phyloP scores from a whole-genome alignment of 495 filamentous ascomycete genomes.

The Penicillium cataractarum region DNA sequence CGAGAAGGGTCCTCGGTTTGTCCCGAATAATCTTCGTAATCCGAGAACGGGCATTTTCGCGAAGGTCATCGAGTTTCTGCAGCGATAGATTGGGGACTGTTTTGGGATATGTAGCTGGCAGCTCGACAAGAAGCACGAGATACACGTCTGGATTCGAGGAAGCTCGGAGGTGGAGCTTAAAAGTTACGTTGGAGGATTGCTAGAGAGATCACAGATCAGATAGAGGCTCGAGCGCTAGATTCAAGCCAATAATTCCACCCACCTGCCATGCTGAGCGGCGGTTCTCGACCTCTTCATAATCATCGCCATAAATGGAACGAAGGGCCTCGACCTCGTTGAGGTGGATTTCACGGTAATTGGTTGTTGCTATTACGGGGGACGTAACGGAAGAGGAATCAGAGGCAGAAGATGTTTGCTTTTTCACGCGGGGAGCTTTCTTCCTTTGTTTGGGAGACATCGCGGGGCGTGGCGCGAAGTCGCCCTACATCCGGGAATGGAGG shows the following conservation, averaged over 20 bases:
- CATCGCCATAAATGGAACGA: conserved; percentile 88
- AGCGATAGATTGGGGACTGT: conserved; percentile 74
- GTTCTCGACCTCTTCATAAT: conserved; percentile 74
- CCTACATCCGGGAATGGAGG: conserved; percentile 31
- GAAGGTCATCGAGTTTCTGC: conserved; percentile 63
- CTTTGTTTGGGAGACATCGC: conserved; percentile 57
- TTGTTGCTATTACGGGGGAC: conserved; percentile 39
- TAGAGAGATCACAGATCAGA: conserved; percentile 24
- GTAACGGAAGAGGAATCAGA: conserved; percentile 33
- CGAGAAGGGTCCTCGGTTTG: conserved; percentile 72
- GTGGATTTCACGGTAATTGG: conserved; percentile 83
- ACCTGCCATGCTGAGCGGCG: conserved; percentile 87
- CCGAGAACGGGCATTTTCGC: conserved; percentile 64
- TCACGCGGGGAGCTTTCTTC: conserved; percentile 41
- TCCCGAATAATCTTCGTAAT: conserved; percentile 70
- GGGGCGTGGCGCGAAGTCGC: conserved; percentile 40
- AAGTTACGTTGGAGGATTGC: conserved; percentile 77
- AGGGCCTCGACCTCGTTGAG: conserved; percentile 85
- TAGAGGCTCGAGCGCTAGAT: conserved; percentile 3
- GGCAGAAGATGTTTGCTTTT: conserved; percentile 36
- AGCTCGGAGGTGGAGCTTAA: conserved; percentile 77
- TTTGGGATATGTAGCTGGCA: conserved; percentile 94
- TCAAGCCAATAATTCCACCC: conserved; percentile 24
- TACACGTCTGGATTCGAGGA: conserved; percentile 67
- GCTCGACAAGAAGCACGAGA: conserved; percentile 66